Percentiles rank a stretch among this genome's conserved stretches.
phyloP scores from a whole-genome alignment of 768 basidiomycete genomes.

The Termitomyces sp. region DNA sequence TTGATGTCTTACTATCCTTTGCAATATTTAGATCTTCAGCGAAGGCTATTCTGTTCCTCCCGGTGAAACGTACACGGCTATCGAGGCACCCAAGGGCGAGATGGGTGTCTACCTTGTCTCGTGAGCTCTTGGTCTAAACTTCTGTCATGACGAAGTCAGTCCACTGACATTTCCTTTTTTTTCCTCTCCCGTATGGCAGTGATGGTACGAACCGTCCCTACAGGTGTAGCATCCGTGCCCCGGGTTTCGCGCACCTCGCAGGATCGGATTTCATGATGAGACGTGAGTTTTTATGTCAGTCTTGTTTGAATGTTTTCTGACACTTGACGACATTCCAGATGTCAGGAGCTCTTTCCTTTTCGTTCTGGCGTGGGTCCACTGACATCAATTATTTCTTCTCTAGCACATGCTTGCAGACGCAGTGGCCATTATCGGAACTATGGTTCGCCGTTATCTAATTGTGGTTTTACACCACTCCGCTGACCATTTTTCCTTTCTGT shows the following conservation, averaged over 20 bases:
- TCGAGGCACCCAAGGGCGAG: constrained; percentile 98
- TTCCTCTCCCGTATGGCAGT: constrained; percentile 27
- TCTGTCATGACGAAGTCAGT: neutral
- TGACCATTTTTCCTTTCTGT: constrained; percentile 7
- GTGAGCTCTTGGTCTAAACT: constrained; percentile 34
- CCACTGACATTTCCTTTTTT: neutral
- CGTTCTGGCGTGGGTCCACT: constrained; percentile 6
- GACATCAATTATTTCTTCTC: constrained; percentile 11
- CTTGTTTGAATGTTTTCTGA: constrained; percentile 2
- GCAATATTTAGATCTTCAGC: constrained; percentile 67
- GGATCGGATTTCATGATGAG: constrained; percentile 99
- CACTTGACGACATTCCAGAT: constrained; percentile 28
- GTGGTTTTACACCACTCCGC: constrained; percentile 3
- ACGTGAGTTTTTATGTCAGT: constrained; percentile 43
- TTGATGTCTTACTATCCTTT: neutral
- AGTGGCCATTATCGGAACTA: constrained; percentile 96
- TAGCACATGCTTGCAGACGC: constrained; percentile 91
- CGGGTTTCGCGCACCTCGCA: constrained; percentile 93
- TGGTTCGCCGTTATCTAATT: constrained; percentile 49
- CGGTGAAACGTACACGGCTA: constrained; percentile 93
- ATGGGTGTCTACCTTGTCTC: constrained; percentile 99
- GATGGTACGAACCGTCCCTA: constrained; percentile 97
- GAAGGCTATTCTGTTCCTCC: constrained; percentile 97
- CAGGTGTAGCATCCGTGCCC: constrained; percentile 94
- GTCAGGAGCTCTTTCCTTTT: constrained; percentile 25